These are phyloP conservation scores for Nannochloropsis salina DNA, from an alignment of 108 stramenopile species.

Conservation along the genomic window DNA sequence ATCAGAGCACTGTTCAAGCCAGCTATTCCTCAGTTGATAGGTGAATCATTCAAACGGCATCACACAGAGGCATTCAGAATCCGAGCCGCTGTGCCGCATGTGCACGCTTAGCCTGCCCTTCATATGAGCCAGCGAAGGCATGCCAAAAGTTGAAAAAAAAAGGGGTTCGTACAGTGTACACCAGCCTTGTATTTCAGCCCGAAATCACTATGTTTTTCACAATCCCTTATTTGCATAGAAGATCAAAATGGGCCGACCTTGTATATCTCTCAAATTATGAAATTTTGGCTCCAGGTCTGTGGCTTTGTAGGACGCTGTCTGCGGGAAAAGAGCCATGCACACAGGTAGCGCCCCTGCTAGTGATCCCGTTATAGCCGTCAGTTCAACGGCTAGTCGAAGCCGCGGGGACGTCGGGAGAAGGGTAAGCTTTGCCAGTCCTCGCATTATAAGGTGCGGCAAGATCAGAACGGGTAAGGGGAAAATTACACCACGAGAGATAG, in stretches of 20 bases:
- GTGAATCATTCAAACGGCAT: too few species aligned
- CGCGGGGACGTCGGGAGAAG: neutral
- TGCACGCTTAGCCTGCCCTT: too few species aligned
- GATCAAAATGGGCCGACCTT: neutral
- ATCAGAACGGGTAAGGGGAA: neutral
- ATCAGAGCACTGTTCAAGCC: too few species aligned
- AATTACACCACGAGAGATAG: neutral
- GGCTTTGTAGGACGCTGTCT: neutral
- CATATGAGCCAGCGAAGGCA: too few species aligned
- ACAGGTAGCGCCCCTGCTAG: constrained; percentile 5
- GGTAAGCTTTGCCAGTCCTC: neutral
- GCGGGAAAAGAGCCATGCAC: constrained; percentile 9
- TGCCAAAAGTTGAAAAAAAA: too few species aligned
- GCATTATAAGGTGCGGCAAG: neutral
- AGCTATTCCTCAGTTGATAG: too few species aligned
- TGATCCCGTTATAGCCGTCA: constrained; percentile 5
- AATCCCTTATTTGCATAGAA: constrained; percentile 2
- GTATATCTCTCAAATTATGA: neutral
- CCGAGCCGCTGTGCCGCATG: too few species aligned
- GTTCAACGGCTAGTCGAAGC: neutral
- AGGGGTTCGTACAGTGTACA: too few species aligned
- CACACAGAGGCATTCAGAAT: too few species aligned
- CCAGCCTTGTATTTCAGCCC: too few species aligned
- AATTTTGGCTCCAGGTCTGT: constrained; percentile 3
- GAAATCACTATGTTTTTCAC: neutral